These are phyloP conservation scores for Exophiala oligosperma DNA, from an alignment of 2,329 filamentous ascomycete genomes.

Conservation along the genomic window DNA sequence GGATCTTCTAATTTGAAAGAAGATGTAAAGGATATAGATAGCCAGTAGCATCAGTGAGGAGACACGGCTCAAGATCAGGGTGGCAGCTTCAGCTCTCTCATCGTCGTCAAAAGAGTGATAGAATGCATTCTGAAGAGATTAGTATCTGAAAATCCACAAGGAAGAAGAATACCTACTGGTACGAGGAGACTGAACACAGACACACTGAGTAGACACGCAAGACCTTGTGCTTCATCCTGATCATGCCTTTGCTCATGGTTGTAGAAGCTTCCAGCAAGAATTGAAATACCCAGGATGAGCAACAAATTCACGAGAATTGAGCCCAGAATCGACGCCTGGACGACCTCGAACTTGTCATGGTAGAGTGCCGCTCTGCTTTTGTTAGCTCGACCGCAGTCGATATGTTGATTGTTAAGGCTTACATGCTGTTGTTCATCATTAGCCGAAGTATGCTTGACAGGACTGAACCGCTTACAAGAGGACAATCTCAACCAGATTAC, in stretches of 20 bases:
- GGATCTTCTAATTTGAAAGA: constrained; percentile 72
- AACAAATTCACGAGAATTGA: constrained; percentile 93
- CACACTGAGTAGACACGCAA: constrained; percentile 75
- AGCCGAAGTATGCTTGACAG: neutral
- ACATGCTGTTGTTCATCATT: neutral
- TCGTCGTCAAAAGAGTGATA: constrained; percentile 12
- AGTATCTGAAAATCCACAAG: constrained; percentile 1
- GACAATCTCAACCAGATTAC: constrained; percentile 36
- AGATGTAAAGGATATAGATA: constrained; percentile 73
- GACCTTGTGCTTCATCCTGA: constrained; percentile 84
- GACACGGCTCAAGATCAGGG: constrained; percentile 45
- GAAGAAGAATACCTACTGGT: constrained; percentile 44
- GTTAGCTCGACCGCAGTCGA: neutral
- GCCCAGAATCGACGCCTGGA: constrained; percentile 94
- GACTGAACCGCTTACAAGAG: constrained; percentile 3
- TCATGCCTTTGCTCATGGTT: constrained; percentile 85
- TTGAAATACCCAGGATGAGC: constrained; percentile 82
- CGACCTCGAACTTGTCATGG: constrained; percentile 74
- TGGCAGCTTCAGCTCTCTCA: constrained; percentile 2
- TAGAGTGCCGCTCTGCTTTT: constrained; percentile 68
- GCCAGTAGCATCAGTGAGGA: constrained; percentile 72
- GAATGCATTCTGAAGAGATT: constrained; percentile 11
- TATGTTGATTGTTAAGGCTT: neutral
- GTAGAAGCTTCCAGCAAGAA: constrained; percentile 73
- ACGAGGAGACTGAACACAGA: constrained; percentile 81